phyloP scores from a whole-genome alignment of 148 eudicot species.

The Chenopodium formosanum region DNA sequence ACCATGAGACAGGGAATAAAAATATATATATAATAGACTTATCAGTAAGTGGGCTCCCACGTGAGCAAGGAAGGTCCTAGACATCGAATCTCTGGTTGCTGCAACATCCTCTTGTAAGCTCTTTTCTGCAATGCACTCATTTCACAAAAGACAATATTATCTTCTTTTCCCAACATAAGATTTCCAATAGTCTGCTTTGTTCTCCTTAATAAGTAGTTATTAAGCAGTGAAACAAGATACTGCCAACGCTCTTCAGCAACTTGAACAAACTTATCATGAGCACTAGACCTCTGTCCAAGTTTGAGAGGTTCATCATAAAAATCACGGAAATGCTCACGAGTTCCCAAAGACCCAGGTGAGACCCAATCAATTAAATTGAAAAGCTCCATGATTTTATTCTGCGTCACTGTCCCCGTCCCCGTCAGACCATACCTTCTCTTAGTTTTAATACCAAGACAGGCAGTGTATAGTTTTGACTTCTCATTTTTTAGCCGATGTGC shows the following conservation, averaged over 20 bases:
- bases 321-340: constrained; percentile 91
- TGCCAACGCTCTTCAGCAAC: constrained; percentile 82
- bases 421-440: constrained; percentile 85
- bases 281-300: constrained; percentile 93
- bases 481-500: constrained; percentile 95
- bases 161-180: constrained; percentile 98
- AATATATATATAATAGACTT: too few species aligned
- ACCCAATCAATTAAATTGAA: constrained; percentile 95
- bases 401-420: constrained; percentile 95
- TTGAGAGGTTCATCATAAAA: constrained; percentile 94
- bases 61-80: constrained; percentile 91
- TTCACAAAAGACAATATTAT: constrained; percentile 94
- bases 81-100: constrained; percentile 78
- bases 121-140: constrained; percentile 91
- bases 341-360: constrained; percentile 82
- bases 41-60: constrained; percentile 94
- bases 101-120: constrained; percentile 78
- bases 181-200: constrained; percentile 96
- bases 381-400: constrained; percentile 92
- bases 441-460: constrained; percentile 69
- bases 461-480: constrained; percentile 76
- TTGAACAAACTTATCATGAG: constrained; percentile 69
- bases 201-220: constrained; percentile 74
- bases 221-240: constrained; percentile 74
- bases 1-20: too few species aligned